These are phyloP conservation scores for Benincasa hispida DNA, from an alignment of 306 rosid species.

Conservation along the genomic window DNA sequence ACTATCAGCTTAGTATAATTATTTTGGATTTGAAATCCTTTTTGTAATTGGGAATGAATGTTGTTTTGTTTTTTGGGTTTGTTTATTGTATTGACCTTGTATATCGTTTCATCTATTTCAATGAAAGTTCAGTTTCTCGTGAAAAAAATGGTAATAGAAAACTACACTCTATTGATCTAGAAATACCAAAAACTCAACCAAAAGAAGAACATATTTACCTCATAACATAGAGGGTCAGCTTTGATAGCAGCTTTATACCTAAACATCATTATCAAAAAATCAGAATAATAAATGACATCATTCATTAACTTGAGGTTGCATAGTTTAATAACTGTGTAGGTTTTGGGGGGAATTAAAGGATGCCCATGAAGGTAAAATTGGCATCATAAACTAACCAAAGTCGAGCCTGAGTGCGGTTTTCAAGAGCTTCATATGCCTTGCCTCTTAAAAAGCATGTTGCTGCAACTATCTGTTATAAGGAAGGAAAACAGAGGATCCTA, in stretches of 20 bases:
- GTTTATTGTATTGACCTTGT: too few relatives aligned
- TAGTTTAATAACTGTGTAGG: background rate
- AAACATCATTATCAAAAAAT: background rate
- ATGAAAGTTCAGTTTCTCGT: too few relatives aligned
- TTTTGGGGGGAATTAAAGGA: background rate
- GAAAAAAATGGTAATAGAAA: background rate
- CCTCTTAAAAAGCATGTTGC: constrained; percentile 91
- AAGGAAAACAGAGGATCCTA: constrained; percentile 10
- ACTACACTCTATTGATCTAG: background rate
- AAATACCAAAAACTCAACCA: background rate
- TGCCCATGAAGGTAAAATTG: background rate
- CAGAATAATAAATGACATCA: background rate
- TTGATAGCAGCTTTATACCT: constrained; percentile 96
- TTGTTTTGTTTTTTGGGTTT: too few relatives aligned
- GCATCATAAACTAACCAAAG: constrained; percentile 43
- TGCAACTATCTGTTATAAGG: constrained; percentile 61
- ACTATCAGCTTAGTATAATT: too few relatives aligned
- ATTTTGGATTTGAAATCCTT: too few relatives aligned
- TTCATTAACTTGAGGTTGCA: background rate
- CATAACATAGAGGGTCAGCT: constrained; percentile 95
- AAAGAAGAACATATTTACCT: constrained; percentile 34
- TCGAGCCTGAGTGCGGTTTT: constrained; percentile 86
- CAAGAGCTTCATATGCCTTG: constrained; percentile 84
- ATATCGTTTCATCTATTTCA: too few relatives aligned
- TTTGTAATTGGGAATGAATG: too few relatives aligned